These are phyloP conservation scores for Nemania diffusa DNA, from an alignment of 2,329 filamentous ascomycete genomes.

Conservation along the genomic window DNA sequence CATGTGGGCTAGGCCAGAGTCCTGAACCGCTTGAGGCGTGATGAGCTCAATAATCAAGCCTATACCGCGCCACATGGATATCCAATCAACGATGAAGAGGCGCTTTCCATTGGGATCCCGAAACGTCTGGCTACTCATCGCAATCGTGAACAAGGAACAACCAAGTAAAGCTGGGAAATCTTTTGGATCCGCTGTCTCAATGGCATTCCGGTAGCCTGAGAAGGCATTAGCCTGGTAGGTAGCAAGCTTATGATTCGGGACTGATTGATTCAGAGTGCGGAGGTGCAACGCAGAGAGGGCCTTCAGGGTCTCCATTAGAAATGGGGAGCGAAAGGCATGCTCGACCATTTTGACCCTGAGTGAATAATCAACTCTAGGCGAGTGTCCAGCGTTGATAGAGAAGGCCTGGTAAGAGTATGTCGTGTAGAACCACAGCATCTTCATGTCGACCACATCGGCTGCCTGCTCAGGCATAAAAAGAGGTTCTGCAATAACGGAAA, in stretches of 20 bases:
- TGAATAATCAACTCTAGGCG: slow-evolving; percentile 53
- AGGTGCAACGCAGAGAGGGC: slow-evolving; percentile 63
- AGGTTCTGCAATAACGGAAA: slow-evolving; percentile 49
- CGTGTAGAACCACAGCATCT: slow-evolving; percentile 66
- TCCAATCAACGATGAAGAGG: slow-evolving; percentile 66
- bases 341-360: slow-evolving; percentile 60
- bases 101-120: slow-evolving; percentile 57
- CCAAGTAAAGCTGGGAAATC: slow-evolving; percentile 63
- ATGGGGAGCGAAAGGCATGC: slow-evolving; percentile 62
- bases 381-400: slow-evolving; percentile 52
- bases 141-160: slow-evolving; percentile 63
- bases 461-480: slow-evolving; percentile 50
- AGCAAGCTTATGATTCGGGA: slow-evolving; percentile 54
- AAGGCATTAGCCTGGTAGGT: slow-evolving; percentile 62
- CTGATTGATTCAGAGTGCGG: slow-evolving; percentile 53
- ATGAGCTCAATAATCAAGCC: slow-evolving; percentile 59
- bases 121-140: slow-evolving; percentile 62
- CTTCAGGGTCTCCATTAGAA: slow-evolving; percentile 66
- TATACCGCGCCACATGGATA: slow-evolving; percentile 65
- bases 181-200: slow-evolving; percentile 57
- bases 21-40: slow-evolving; percentile 45
- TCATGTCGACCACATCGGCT: slow-evolving; percentile 59
- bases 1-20: slow-evolving; percentile 58
- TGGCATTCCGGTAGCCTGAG: slow-evolving; percentile 62
- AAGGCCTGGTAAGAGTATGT: slow-evolving; percentile 59